Evolutionary conservation across 2,329 filamentous ascomycete genomes (phyloP).

Genomic region (Albifimbria verrucaria): DNA sequence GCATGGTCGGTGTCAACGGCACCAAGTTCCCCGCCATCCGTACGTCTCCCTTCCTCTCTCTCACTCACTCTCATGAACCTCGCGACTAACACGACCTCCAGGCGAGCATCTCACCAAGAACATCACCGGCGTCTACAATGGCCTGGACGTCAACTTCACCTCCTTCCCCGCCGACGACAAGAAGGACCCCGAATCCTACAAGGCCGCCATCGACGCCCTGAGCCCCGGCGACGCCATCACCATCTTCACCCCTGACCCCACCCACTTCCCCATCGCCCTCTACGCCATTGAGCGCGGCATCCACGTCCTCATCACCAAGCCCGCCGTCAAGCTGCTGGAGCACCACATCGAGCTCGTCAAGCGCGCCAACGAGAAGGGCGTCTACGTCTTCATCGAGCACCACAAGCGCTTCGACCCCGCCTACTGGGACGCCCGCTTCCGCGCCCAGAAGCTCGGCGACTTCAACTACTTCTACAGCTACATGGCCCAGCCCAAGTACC

Average conservation of each 20-base stretch:
- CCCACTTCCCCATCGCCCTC: slow-evolving; percentile 86
- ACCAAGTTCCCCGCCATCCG: slow-evolving; percentile 89
- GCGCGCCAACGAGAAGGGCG: slow-evolving; percentile 68
- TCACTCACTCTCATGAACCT: neutral
- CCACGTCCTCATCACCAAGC: slow-evolving; percentile 93
- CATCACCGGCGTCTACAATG: slow-evolving; percentile 84
- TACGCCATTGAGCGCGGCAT: slow-evolving; percentile 87
- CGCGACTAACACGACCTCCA: slow-evolving; percentile 28
- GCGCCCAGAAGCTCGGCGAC: slow-evolving; percentile 74
- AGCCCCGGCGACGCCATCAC: slow-evolving; percentile 84
- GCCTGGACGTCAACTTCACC: slow-evolving; percentile 79
- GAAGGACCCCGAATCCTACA: slow-evolving; percentile 79
- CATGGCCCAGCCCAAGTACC: slow-evolving; percentile 90
- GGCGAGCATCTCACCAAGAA: slow-evolving; percentile 83
- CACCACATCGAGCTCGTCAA: slow-evolving; percentile 76
- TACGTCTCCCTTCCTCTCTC: slow-evolving; percentile 36
- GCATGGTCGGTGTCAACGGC: slow-evolving; percentile 88
- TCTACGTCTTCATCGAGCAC: slow-evolving; percentile 92
- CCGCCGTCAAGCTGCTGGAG: slow-evolving; percentile 78
- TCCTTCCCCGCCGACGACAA: slow-evolving; percentile 75
- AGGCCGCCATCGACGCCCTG: slow-evolving; percentile 80
- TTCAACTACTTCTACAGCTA: slow-evolving; percentile 99
- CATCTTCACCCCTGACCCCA: slow-evolving; percentile 93
- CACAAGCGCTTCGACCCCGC: slow-evolving; percentile 96
- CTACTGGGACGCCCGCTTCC: slow-evolving; percentile 81